These are phyloP conservation scores for Pichia occidentalis DNA, from an alignment of 805 yeast species.

Conservation along the genomic window DNA sequence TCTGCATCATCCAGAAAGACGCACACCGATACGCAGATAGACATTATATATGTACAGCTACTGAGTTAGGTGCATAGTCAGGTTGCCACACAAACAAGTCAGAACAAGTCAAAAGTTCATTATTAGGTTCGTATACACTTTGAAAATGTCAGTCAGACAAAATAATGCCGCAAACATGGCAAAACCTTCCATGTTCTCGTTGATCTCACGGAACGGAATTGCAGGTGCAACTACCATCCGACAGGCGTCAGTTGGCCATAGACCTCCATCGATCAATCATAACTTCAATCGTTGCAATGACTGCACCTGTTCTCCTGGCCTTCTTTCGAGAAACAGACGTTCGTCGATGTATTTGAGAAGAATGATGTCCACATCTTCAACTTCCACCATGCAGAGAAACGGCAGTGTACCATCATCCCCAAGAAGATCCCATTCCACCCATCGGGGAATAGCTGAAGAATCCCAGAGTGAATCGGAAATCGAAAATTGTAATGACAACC, in stretches of 20 bases:
- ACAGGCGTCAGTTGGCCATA: conserved; percentile 21
- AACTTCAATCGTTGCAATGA: conserved; percentile 52
- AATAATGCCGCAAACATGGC: conserved; percentile 9
- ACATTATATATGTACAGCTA: too few relatives aligned
- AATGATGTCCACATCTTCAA: conserved; percentile 18
- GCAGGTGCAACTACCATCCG: conserved; percentile 28
- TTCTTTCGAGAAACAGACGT: conserved; percentile 60
- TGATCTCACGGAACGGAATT: conserved; percentile 29
- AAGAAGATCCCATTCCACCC: not conserved
- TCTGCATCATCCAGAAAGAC: too few relatives aligned
- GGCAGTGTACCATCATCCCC: conserved; percentile 12
- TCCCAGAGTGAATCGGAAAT: conserved; percentile 19
- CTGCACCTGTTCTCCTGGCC: conserved; percentile 82
- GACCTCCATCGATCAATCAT: conserved; percentile 13
- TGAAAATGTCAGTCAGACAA: conserved; percentile 1
- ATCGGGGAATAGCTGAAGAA: conserved; percentile 20
- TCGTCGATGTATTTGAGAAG: conserved; percentile 38
- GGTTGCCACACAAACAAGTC: too few relatives aligned
- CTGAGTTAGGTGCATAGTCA: too few relatives aligned
- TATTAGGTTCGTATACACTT: conserved; percentile 14
- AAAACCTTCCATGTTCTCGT: conserved; percentile 38
- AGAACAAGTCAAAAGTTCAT: too few relatives aligned
- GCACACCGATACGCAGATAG: too few relatives aligned
- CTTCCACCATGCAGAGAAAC: not conserved
- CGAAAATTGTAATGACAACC: conserved; percentile 9